Evolutionary conservation across 1,139 yeast species (phyloP).

Genomic region (Pichia terricola): DNA sequence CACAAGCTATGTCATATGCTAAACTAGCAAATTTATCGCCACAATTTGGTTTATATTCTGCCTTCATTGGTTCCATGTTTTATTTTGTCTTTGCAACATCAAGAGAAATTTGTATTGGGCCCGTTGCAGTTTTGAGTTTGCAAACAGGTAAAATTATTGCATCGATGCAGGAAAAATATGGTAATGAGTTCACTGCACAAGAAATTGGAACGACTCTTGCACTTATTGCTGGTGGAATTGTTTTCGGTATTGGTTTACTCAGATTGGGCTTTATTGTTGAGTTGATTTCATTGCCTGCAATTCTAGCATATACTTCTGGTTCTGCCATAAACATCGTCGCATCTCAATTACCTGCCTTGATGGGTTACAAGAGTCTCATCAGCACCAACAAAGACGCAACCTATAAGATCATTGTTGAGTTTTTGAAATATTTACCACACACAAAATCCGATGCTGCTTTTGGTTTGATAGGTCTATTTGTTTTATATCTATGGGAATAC

Average conservation of each 20-base stretch:
- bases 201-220: slow-evolving; percentile 73
- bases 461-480: slow-evolving; percentile 63
- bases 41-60: slow-evolving; percentile 81
- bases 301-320: slow-evolving; percentile 91
- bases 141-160: slow-evolving; percentile 74
- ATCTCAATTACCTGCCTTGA: slow-evolving; percentile 80
- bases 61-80: slow-evolving; percentile 85
- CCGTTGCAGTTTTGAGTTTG: slow-evolving; percentile 90
- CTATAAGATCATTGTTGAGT: slow-evolving; percentile 57
- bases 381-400: slow-evolving; percentile 60
- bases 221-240: slow-evolving; percentile 75
- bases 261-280: slow-evolving; percentile 83
- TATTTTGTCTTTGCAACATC: slow-evolving; percentile 89
- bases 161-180: slow-evolving; percentile 40
- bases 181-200: slow-evolving; percentile 39
- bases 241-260: slow-evolving; percentile 70
- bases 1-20: slow-evolving; percentile 94
- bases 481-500: slow-evolving; percentile 63
- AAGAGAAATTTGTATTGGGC: slow-evolving; percentile 68
- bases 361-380: slow-evolving; percentile 62
- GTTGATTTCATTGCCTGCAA: slow-evolving; percentile 84
- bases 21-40: slow-evolving; percentile 72
- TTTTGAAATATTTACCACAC: slow-evolving; percentile 60
- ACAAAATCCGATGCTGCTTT: slow-evolving; percentile 77
- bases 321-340: slow-evolving; percentile 73